A percentile compares a stretch with the other conserved stretches of the same genome.
These are phyloP conservation scores for Arthroderma sp. DNA, from an alignment of 2,329 filamentous ascomycete genomes.

Conservation along the genomic window DNA sequence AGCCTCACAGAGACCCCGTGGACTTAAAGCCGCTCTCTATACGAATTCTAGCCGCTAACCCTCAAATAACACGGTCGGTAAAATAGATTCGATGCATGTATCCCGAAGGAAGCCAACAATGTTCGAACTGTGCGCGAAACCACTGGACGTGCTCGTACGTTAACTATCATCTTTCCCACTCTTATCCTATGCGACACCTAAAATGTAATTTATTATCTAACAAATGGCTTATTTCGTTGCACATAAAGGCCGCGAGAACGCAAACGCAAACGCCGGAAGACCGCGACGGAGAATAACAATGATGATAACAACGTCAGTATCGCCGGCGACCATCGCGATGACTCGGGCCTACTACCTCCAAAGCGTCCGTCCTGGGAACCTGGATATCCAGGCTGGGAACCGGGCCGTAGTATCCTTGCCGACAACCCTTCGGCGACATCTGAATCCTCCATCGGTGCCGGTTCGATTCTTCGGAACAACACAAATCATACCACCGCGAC, in stretches of 20 bases:
- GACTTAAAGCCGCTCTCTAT: background rate
- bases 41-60: too few species aligned
- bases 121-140: constrained; percentile 16
- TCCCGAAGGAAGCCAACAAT: constrained; percentile 13
- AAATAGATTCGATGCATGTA: constrained; percentile 19
- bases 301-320: constrained; percentile 3
- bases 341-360: constrained; percentile 6
- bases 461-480: constrained; percentile 4
- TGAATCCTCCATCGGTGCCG: constrained; percentile 7
- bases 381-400: constrained; percentile 6
- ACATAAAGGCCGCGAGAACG: constrained; percentile 11
- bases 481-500: constrained; percentile 5
- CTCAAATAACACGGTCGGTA: too few species aligned
- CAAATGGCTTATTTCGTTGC: background rate
- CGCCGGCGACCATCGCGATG: background rate
- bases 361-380: constrained; percentile 8
- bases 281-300: constrained; percentile 3
- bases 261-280: constrained; percentile 12
- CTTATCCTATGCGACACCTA: background rate
- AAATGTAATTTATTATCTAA: background rate
- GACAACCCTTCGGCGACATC: constrained; percentile 6
- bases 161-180: background rate
- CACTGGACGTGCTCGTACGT: constrained; percentile 19
- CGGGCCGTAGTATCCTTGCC: constrained; percentile 5
- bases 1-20: background rate